A percentile compares a stretch with the other conserved stretches of the same genome.
These are phyloP conservation scores for Panicum hallii DNA, from an alignment of 202 grass and related monocot species.

Conservation along the genomic window DNA sequence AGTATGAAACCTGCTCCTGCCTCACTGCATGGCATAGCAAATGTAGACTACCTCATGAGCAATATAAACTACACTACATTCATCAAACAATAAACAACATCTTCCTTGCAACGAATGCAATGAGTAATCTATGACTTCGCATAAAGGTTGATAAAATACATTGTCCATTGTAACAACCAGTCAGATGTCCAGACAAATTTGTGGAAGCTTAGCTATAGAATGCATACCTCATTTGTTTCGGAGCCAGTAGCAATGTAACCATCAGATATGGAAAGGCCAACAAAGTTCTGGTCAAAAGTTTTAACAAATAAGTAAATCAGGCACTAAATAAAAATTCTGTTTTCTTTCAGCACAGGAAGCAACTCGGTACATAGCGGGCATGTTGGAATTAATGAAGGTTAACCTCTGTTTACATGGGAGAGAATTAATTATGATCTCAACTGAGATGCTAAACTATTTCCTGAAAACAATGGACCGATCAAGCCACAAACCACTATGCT, in stretches of 20 bases:
- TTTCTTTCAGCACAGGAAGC: conserved; percentile 10
- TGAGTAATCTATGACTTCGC: conserved; percentile 3
- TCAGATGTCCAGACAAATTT: conserved; percentile 16
- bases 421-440: conserved; percentile 1
- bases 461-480: background rate
- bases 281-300: conserved; percentile 86
- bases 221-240: conserved; percentile 97
- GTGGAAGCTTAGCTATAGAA: conserved; percentile 22
- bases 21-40: background rate
- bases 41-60: background rate
- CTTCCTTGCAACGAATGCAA: conserved; percentile 21
- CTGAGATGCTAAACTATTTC: background rate
- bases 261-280: conserved; percentile 94
- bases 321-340: background rate
- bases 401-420: background rate
- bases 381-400: conserved; percentile 1
- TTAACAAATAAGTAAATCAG: conserved; percentile 43
- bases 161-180: background rate
- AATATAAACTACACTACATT: background rate
- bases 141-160: conserved; percentile 14
- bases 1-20: background rate
- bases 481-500: background rate
- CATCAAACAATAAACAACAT: conserved; percentile 12
- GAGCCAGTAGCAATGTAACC: conserved; percentile 99
- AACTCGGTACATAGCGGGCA: background rate